Conservation (phyloP, 148 eudicot genomes). For the Chenopodium quinoa region DNA sequence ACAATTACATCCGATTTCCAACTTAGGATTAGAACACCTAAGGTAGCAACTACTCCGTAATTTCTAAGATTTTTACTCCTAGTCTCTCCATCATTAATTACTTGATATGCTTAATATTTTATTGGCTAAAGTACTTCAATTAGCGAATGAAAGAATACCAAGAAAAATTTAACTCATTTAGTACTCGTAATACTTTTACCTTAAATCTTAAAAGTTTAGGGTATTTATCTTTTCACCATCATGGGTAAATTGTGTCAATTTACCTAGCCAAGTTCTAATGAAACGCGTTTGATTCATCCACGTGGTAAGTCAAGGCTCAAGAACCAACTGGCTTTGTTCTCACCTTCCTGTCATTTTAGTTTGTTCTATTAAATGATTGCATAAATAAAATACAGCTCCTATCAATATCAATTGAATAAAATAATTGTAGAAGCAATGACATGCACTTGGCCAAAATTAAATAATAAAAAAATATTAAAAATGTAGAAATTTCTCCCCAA, state of each 20-base stretch:
- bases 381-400: background rate
- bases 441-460: background rate
- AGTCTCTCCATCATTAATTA: too few species aligned
- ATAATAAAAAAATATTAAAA: background rate
- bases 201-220: too few species aligned
- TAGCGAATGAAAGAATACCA: too few species aligned
- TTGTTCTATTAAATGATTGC: slow-evolving; percentile 10
- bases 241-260: background rate
- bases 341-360: slow-evolving; percentile 4
- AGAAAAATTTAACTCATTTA: too few species aligned
- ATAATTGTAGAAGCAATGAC: slow-evolving; percentile 11
- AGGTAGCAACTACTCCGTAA: too few species aligned
- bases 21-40: too few species aligned
- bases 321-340: background rate
- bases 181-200: too few species aligned
- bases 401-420: background rate
- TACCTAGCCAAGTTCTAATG: background rate
- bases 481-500: background rate
- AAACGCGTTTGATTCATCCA: background rate
- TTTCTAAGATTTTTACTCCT: too few species aligned
- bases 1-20: too few species aligned
- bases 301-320: background rate
- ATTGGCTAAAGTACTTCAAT: too few species aligned
- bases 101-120: too few species aligned
- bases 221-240: too few species aligned